Conservation (phyloP, 2,329 filamentous ascomycete species). For the Karstenula rhodostoma region DNA sequence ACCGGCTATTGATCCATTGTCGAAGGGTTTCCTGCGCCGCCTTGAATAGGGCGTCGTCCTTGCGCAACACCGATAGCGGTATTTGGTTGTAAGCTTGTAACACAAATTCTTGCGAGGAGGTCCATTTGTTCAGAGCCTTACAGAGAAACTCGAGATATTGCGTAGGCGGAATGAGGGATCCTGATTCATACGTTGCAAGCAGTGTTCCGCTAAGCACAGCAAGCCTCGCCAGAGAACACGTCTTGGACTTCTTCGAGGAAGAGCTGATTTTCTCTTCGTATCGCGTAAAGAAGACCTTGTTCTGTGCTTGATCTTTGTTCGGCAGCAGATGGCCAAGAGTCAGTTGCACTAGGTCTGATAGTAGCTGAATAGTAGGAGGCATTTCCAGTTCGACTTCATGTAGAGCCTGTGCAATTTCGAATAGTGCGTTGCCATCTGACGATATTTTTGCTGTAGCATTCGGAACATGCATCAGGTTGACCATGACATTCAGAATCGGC, state of each 20-base stretch:
- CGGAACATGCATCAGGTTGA: conserved; percentile 43
- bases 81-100: conserved; percentile 42
- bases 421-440: conserved; percentile 33
- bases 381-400: conserved; percentile 25
- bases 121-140: conserved; percentile 21
- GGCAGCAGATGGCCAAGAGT: conserved; percentile 41
- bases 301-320: conserved; percentile 46
- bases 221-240: conserved; percentile 32
- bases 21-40: conserved; percentile 29
- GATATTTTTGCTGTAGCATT: conserved; percentile 48
- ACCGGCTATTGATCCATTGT: conserved; percentile 24
- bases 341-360: conserved; percentile 36
- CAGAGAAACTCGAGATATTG: conserved; percentile 34
- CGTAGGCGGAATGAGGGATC: conserved; percentile 28
- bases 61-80: conserved; percentile 25
- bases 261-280: conserved; percentile 33
- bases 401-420: conserved; percentile 38
- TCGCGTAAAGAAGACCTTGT: conserved; percentile 40
- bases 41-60: conserved; percentile 24
- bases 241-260: conserved; percentile 27
- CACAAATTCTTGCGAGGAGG: conserved; percentile 24
- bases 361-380: conserved; percentile 25
- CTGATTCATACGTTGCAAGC: conserved; percentile 30
- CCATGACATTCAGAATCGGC: conserved; percentile 35
- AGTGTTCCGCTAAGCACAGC: conserved; percentile 38